Evolutionary conservation across 75 land plant species (phyloP).

Genomic region (Sequoia sempervirens): DNA sequence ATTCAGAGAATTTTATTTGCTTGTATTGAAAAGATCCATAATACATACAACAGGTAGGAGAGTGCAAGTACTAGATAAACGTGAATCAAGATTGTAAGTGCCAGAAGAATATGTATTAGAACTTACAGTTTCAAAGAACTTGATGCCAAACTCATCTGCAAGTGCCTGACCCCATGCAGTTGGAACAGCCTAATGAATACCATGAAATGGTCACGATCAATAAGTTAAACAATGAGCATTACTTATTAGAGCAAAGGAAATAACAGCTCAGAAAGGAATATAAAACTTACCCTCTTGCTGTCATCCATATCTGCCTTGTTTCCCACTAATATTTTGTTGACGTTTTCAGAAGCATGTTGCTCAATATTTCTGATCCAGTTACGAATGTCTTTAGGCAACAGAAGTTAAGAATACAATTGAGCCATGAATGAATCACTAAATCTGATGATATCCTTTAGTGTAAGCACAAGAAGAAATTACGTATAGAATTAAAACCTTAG

Average conservation of each 20-base stretch:
- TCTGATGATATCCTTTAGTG: background rate
- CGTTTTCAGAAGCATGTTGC: slow-evolving; percentile 83
- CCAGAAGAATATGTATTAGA: background rate
- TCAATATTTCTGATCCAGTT: slow-evolving; percentile 91
- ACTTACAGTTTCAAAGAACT: slow-evolving; percentile 80
- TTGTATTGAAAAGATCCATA: background rate
- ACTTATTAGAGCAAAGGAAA: background rate
- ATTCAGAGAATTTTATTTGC: background rate
- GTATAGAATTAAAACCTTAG: background rate
- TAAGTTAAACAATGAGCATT: background rate
- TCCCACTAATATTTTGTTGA: slow-evolving; percentile 83
- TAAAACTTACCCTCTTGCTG: slow-evolving; percentile 64
- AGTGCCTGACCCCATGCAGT: slow-evolving; percentile 67
- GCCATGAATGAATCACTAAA: background rate
- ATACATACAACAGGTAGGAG: background rate
- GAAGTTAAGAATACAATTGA: background rate
- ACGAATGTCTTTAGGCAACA: slow-evolving; percentile 45
- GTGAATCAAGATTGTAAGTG: background rate
- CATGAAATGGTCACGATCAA: background rate
- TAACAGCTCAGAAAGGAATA: background rate
- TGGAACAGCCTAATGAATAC: slow-evolving; percentile 52
- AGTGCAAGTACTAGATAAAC: background rate
- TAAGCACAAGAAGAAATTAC: background rate
- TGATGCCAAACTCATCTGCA: slow-evolving; percentile 78
- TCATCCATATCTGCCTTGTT: slow-evolving; percentile 92